A percentile compares a stretch with the other conserved stretches of the same genome.
Conservation (phyloP, 305 asterid species). For the Salvia sclarea region DNA sequence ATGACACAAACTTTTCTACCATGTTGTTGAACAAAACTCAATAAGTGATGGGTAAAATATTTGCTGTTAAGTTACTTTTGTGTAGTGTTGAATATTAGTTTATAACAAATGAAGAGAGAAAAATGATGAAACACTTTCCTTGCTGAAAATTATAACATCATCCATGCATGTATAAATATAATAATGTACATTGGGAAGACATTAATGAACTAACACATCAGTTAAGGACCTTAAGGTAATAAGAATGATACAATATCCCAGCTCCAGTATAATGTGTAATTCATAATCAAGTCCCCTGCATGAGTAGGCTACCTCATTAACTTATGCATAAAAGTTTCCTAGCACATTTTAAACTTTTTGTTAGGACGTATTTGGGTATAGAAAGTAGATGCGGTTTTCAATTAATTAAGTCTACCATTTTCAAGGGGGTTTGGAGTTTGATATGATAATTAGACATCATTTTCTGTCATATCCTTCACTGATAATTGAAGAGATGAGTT, state of each 20-base stretch:
- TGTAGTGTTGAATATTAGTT: not conserved
- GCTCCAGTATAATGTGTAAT: not conserved
- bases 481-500: conserved; percentile 18
- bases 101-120: not conserved
- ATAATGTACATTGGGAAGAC: not conserved
- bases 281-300: not conserved
- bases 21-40: conserved; percentile 14
- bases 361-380: conserved; percentile 11
- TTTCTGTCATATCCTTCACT: conserved; percentile 30
- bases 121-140: not conserved
- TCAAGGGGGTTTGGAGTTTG: not conserved
- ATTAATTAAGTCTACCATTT: not conserved
- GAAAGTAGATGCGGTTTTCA: conserved; percentile 1
- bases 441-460: conserved; percentile 12
- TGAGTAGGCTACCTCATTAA: not conserved
- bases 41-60: not conserved
- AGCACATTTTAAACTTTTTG: not conserved
- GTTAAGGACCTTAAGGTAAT: not conserved
- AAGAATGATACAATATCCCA: not conserved
- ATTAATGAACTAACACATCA: not conserved
- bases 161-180: not conserved
- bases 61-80: conserved; percentile 2
- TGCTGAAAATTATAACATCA: not conserved
- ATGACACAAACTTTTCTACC: conserved; percentile 1
- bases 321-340: conserved; percentile 8